phyloP scores from a whole-genome alignment of 2,329 filamentous ascomycete genomes.

The Pseudogymnoascus sp. region DNA sequence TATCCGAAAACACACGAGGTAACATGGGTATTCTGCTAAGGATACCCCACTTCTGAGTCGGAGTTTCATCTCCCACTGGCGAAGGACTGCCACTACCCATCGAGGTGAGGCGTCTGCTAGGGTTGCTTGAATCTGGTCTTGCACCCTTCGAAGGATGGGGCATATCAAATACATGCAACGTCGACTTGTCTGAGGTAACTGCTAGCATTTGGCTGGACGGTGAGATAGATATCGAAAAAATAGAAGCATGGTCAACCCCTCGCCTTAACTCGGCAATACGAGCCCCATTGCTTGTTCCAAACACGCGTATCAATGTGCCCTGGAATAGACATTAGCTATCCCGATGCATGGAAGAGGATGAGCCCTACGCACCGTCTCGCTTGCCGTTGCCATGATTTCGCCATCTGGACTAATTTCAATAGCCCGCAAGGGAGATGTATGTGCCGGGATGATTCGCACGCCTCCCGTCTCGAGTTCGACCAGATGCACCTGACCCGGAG shows the following conservation, averaged over 20 bases:
- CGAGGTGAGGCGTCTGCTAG: constrained; percentile 26
- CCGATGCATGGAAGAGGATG: not conserved
- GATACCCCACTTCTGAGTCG: constrained; percentile 74
- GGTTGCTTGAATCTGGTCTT: constrained; percentile 27
- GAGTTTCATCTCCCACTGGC: constrained; percentile 35
- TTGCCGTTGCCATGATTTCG: constrained; percentile 77
- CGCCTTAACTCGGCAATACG: constrained; percentile 77
- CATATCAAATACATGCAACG: constrained; percentile 87
- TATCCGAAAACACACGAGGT: constrained; percentile 79
- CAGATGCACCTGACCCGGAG: constrained; percentile 78
- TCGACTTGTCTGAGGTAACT: constrained; percentile 94
- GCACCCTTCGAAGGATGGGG: constrained; percentile 43
- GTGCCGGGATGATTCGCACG: constrained; percentile 89
- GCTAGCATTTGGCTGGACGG: constrained; percentile 73
- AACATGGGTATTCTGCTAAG: constrained; percentile 76
- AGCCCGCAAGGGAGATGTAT: constrained; percentile 69
- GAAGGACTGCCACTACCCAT: constrained; percentile 22
- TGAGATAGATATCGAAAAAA: constrained; percentile 83
- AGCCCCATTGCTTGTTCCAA: constrained; percentile 69
- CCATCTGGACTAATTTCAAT: constrained; percentile 74
- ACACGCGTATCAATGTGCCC: constrained; percentile 84
- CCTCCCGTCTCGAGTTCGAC: constrained; percentile 70
- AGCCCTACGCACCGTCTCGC: constrained; percentile 53
- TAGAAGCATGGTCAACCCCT: constrained; percentile 77
- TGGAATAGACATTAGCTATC: constrained; percentile 24